Evolutionary conservation across 1,284 basidiomycete genomes (phyloP), one percentile per base, ranked within the genome.

Genomic region (Peniophora sp.): DNA sequence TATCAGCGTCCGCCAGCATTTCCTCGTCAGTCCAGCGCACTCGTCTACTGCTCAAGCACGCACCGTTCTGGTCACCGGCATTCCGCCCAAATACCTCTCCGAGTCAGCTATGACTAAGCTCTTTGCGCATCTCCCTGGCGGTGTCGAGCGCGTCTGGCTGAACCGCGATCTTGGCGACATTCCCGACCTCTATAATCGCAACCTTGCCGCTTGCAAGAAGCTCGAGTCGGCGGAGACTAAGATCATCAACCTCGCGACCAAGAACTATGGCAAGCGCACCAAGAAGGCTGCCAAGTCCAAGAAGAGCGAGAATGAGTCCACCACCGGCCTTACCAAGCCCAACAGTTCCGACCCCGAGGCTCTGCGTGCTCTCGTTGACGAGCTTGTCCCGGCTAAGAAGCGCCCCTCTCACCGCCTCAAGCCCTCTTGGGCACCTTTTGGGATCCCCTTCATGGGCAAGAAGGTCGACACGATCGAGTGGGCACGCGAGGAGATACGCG

Each of bases 401-500:
- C 79, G 95, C 2, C 96, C 96, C 0, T 83, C 81, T 0, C 90
- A 91, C 65, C 85, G 88, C 50, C 79, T 97, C 64, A 73, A 72
- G 49, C 58, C 64, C 45, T 62, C 67, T 11, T 84, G 70, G 73
- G 62, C 76, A 39, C 83, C 83, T 0, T 79, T 84, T 56, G 66
- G 72, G 1, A 65, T 86, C 0, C 83, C 87, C 20, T 81, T 88
- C 43, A 71, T 77, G 9, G 87, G 88, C 2, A 68, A 92, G 64
- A 92, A 96, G 68, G 91, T 95, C 3, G 96, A 99, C 68, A 78
- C 85, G 1, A 93, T 99, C 62, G 83, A 92, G 1, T 98, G 94
- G 93, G 84, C 85, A 46, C 80, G 93, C 32, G 68, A 75, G 27
- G 81, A 91, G 60, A 83, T 93, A 48, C 66, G 71, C 3, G 63